Conservation (phyloP, 1,284 basidiomycete species). For the Ganoderma resinaceum region DNA sequence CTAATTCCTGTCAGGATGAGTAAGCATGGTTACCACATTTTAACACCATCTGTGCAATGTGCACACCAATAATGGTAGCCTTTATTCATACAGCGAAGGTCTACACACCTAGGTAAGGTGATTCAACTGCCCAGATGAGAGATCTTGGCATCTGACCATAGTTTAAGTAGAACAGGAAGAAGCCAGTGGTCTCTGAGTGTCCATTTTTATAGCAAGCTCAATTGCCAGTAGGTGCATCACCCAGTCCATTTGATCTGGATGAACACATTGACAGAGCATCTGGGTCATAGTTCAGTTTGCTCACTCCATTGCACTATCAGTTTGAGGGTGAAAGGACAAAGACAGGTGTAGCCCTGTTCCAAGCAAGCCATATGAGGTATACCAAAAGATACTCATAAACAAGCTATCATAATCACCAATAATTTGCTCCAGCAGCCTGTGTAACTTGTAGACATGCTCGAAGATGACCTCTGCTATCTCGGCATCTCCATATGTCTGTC, state of each 20-base stretch:
- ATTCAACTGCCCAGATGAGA: constrained; percentile 2
- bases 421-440: not conserved
- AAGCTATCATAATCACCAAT: not conserved
- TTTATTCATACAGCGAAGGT: not conserved
- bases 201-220: constrained; percentile 11
- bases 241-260: not conserved
- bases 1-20: too few species aligned
- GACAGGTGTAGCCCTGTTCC: constrained; percentile 1
- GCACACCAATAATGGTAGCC: not conserved
- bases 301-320: not conserved
- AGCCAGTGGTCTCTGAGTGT: constrained; percentile 41
- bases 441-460: constrained; percentile 3
- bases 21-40: too few species aligned
- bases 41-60: not conserved
- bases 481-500: constrained; percentile 38
- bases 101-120: constrained; percentile 18
- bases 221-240: not conserved
- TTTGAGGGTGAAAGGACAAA: not conserved
- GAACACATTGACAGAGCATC: not conserved
- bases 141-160: constrained; percentile 21
- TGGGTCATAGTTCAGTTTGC: not conserved
- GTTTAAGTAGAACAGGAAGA: constrained; percentile 39
- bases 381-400: constrained; percentile 1
- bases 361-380: not conserved
- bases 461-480: constrained; percentile 34